Conservation (phyloP, 2,329 filamentous ascomycete genomes). For the Cladophialophora yegresii region DNA sequence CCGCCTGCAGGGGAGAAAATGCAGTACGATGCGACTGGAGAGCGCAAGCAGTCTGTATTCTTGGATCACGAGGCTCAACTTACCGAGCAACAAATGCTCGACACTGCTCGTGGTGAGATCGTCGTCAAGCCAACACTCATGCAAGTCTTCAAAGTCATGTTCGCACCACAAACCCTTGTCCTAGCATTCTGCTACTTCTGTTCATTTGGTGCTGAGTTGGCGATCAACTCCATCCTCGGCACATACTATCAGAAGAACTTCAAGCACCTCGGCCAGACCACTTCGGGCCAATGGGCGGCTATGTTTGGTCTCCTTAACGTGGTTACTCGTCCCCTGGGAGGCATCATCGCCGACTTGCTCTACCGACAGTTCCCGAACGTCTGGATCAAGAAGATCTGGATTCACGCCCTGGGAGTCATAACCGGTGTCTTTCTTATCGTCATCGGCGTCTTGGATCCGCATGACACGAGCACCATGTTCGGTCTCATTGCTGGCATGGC, state of each 20-base stretch:
- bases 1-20: constrained; percentile 42
- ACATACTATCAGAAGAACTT: constrained; percentile 62
- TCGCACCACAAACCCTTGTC: constrained; percentile 61
- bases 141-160: constrained; percentile 62
- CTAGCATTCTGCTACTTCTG: constrained; percentile 60
- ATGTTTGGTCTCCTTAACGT: constrained; percentile 58
- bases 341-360: constrained; percentile 57
- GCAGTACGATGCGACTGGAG: constrained; percentile 36
- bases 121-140: constrained; percentile 62
- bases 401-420: constrained; percentile 59
- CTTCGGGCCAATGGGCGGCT: constrained; percentile 57
- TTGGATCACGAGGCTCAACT: constrained; percentile 50
- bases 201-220: constrained; percentile 62
- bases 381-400: constrained; percentile 66
- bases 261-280: constrained; percentile 56
- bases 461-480: constrained; percentile 66
- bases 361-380: constrained; percentile 52
- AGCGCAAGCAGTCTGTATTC: constrained; percentile 34
- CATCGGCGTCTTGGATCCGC: constrained; percentile 66
- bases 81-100: constrained; percentile 51
- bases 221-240: constrained; percentile 63
- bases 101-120: constrained; percentile 60
- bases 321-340: constrained; percentile 52
- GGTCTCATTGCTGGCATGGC: constrained; percentile 75
- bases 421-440: constrained; percentile 62